Evolutionary conservation across 768 basidiomycete genomes (phyloP).

Genomic region (Neoboletus brunneissimus): DNA sequence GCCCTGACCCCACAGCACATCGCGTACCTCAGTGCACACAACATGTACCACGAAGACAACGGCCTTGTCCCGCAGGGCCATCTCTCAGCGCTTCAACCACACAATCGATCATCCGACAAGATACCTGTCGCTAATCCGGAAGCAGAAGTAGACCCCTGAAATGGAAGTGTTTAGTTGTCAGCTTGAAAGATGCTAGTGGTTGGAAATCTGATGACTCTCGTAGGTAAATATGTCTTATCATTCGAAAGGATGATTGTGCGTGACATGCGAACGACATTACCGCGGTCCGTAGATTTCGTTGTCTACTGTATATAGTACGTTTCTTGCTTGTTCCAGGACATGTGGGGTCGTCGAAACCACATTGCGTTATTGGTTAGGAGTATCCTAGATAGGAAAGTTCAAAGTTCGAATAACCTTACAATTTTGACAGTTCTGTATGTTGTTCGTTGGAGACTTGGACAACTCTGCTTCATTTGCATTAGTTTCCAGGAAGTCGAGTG

Average conservation of each 20-base stretch:
- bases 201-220: neutral
- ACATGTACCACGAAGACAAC: constrained; percentile 26
- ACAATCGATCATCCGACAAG: constrained; percentile 9
- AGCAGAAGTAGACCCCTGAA: neutral
- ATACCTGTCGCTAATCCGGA: constrained; percentile 1
- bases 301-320: constrained; percentile 6
- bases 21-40: constrained; percentile 20
- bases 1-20: constrained; percentile 25
- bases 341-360: neutral
- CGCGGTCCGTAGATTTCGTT: neutral
- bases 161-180: constrained; percentile 16
- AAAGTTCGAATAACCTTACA: constrained; percentile 4
- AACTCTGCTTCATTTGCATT: constrained; percentile 39
- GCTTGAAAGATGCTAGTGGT: neutral
- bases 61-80: constrained; percentile 21
- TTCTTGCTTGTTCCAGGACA: constrained; percentile 14
- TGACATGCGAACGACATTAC: neutral
- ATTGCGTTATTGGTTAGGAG: neutral
- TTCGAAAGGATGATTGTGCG: constrained; percentile 6
- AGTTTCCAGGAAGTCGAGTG: neutral
- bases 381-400: neutral
- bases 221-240: neutral
- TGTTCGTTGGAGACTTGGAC: constrained; percentile 54
- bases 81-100: constrained; percentile 16
- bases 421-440: neutral